These are phyloP conservation scores for Ensete glaucum DNA, from an alignment of 176 grass and related monocot genomes.

Conservation along the genomic window DNA sequence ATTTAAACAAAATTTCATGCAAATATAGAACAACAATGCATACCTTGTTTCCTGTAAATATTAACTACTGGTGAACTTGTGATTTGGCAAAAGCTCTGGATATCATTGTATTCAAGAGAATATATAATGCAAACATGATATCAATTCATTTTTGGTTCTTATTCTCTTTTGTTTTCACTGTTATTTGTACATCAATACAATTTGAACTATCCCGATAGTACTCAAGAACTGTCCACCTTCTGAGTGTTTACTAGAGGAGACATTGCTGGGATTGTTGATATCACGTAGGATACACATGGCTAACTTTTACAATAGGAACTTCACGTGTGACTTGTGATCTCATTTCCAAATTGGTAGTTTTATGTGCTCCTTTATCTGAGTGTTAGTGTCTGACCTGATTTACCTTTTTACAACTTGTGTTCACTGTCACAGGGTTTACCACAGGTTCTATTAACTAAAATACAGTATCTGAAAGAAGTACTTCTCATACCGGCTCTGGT, in stretches of 20 bases:
- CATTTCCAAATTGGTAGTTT: neutral
- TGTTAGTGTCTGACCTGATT: no score
- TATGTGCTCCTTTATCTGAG: neutral
- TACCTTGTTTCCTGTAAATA: neutral
- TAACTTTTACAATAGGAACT: neutral
- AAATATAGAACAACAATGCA: no score
- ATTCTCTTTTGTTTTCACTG: neutral
- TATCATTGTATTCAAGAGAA: no score
- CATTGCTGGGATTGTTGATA: neutral
- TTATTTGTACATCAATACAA: neutral
- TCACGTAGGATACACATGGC: neutral
- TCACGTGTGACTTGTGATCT: neutral
- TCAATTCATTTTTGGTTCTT: neutral
- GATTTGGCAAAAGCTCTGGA: neutral
- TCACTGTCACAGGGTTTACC: conserved; percentile 49
- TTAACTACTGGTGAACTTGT: neutral
- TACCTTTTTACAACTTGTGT: neutral
- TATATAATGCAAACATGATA: neutral
- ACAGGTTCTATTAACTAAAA: conserved; percentile 63
- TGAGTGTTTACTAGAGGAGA: neutral
- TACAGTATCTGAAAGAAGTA: conserved; percentile 81
- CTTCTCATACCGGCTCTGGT: conserved; percentile 68
- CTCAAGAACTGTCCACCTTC: neutral
- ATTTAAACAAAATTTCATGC: no score
- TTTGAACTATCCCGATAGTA: no score